phyloP scores from a whole-genome alignment of 257 asterid genomes.

The Petunia axillaris region DNA sequence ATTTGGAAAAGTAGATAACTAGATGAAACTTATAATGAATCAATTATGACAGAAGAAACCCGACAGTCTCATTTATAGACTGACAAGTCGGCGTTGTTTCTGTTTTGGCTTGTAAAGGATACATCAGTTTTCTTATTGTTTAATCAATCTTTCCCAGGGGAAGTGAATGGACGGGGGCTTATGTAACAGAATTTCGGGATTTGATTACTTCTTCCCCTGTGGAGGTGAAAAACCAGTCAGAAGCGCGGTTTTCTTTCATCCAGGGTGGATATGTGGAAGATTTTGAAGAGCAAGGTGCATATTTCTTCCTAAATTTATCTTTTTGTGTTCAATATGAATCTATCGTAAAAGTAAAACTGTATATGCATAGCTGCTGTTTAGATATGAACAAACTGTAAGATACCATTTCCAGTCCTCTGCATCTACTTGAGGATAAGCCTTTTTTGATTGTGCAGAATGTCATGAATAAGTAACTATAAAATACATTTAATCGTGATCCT shows the following conservation, averaged over 20 bases:
- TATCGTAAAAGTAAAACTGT: background rate
- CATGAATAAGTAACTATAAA: background rate
- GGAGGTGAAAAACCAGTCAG: conserved; percentile 46
- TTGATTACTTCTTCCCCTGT: conserved; percentile 62
- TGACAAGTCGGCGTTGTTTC: background rate
- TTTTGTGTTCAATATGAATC: background rate
- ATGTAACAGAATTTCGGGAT: conserved; percentile 73
- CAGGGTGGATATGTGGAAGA: conserved; percentile 88
- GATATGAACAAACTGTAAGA: background rate
- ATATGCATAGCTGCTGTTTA: background rate
- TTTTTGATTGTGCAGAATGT: background rate
- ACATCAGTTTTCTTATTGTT: background rate
- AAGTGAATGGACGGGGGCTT: conserved; percentile 87
- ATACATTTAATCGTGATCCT: background rate
- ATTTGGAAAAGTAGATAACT: background rate
- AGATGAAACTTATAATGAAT: background rate
- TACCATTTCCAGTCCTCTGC: background rate
- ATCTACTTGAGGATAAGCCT: background rate
- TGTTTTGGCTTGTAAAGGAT: background rate
- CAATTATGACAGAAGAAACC: too few relatives aligned
- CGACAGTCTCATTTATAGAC: background rate
- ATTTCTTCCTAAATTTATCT: background rate
- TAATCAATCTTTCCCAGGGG: conserved; percentile 54
- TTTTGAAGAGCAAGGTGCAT: conserved; percentile 62
- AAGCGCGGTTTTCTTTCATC: conserved; percentile 91